A percentile compares a stretch with the other conserved stretches of the same genome.
phyloP scores from a whole-genome alignment of 257 asterid species.

The Cordia subcordata region DNA sequence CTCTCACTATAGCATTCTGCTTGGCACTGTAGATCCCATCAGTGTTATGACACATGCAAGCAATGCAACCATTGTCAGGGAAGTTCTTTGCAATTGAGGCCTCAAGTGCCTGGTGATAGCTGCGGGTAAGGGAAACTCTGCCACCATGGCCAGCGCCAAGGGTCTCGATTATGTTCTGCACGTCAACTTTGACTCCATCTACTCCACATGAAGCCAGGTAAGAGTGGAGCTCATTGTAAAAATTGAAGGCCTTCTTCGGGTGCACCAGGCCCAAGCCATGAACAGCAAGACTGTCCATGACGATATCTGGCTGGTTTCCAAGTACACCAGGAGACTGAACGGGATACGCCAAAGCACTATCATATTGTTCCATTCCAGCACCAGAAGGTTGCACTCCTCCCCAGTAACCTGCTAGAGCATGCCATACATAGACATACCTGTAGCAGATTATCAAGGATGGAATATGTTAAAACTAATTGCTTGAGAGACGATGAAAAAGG shows the following conservation, averaged over 20 bases:
- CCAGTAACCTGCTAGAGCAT: slow-evolving; percentile 96
- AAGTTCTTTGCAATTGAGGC: slow-evolving; percentile 81
- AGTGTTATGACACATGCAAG: slow-evolving; percentile 97
- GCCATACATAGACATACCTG: slow-evolving; percentile 87
- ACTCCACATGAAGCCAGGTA: slow-evolving; percentile 91
- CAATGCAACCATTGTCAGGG: slow-evolving; percentile 78
- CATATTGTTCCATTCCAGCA: slow-evolving; percentile 84
- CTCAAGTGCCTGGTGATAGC: slow-evolving; percentile 90
- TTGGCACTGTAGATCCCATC: slow-evolving; percentile 80
- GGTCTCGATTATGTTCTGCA: slow-evolving; percentile 94
- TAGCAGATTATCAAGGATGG: background rate
- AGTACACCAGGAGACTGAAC: slow-evolving; percentile 87
- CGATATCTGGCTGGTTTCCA: slow-evolving; percentile 96
- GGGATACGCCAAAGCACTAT: slow-evolving; percentile 77
- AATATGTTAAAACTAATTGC: background rate
- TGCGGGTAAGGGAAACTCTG: slow-evolving; percentile 82
- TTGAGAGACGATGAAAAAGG: background rate
- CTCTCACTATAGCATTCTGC: slow-evolving; percentile 82
- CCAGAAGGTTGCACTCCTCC: slow-evolving; percentile 96
- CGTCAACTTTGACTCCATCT: slow-evolving; percentile 98
- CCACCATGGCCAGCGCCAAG: slow-evolving; percentile 99
- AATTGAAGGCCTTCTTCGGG: slow-evolving; percentile 84
- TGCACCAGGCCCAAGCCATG: slow-evolving; percentile 90
- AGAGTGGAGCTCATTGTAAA: slow-evolving; percentile 90
- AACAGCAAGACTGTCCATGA: slow-evolving; percentile 90